Evolutionary conservation across 2,329 filamentous ascomycete genomes (phyloP).

Genomic region (Colletotrichum sp.): DNA sequence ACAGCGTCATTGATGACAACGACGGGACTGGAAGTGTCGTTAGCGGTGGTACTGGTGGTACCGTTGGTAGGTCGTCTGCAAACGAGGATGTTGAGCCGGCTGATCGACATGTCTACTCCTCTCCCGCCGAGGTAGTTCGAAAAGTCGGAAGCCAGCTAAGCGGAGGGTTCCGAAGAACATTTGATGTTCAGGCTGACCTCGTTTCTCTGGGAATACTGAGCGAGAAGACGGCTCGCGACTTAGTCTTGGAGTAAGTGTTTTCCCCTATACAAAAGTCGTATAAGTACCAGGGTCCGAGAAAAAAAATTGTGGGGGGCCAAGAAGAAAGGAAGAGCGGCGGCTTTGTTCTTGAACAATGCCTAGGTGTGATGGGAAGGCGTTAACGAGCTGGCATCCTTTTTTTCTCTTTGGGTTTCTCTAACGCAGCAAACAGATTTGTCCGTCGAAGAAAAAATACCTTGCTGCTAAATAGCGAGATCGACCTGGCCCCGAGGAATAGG

Average conservation of each 20-base stretch:
- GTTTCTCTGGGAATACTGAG: slow-evolving; percentile 10
- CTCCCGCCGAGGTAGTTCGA: slow-evolving; percentile 14
- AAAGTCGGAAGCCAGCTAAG: slow-evolving; percentile 18
- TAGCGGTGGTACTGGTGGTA: neutral
- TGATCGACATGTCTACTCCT: slow-evolving; percentile 12
- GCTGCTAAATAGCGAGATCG: slow-evolving; percentile 13
- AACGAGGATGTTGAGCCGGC: slow-evolving; percentile 17
- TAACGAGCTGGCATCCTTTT: neutral
- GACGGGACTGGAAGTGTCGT: neutral
- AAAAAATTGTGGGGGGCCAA: neutral
- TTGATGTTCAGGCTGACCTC: slow-evolving; percentile 10
- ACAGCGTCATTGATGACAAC: neutral
- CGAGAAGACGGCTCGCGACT: slow-evolving; percentile 1
- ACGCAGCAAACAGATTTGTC: slow-evolving; percentile 1
- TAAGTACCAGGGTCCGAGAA: neutral
- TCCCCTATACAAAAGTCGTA: neutral
- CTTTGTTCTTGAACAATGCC: neutral
- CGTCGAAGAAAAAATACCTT: slow-evolving; percentile 4
- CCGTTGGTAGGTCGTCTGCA: neutral
- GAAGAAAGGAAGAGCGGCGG: neutral
- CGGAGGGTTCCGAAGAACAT: slow-evolving; percentile 9
- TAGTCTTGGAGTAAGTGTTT: slow-evolving; percentile 8
- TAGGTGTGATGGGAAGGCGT: neutral
- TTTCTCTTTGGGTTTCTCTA: neutral
- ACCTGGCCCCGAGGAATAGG: slow-evolving; percentile 9